phyloP scores from a whole-genome alignment of 148 eudicot species.

The Fallopia convolvulus region DNA sequence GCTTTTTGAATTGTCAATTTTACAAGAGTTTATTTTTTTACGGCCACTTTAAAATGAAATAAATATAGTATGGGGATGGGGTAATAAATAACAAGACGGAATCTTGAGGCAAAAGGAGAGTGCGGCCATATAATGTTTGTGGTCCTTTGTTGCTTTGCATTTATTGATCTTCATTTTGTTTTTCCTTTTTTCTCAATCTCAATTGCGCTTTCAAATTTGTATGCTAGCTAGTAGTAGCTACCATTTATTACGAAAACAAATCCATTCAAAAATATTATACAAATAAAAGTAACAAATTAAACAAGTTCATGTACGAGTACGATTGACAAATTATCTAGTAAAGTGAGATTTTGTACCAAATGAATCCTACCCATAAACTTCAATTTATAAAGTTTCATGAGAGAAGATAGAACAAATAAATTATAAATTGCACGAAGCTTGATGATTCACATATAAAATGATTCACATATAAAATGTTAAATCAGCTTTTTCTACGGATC shows the following conservation, averaged over 20 bases:
- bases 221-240: not conserved
- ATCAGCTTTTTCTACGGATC: not conserved
- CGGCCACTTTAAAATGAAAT: not conserved
- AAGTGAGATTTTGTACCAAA: not conserved
- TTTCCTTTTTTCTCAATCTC: not conserved
- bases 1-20: not conserved
- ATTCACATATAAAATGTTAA: slow-evolving; percentile 2
- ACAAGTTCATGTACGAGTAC: not conserved
- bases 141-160: not conserved
- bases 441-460: not conserved
- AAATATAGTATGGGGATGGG: not conserved
- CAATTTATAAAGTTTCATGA: not conserved
- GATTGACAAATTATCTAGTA: not conserved
- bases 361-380: not conserved
- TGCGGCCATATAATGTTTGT: not conserved
- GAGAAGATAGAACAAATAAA: too few relatives aligned
- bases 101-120: not conserved
- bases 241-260: not conserved
- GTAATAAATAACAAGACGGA: not conserved
- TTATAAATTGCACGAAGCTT: not conserved
- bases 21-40: not conserved
- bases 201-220: not conserved
- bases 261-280: not conserved
- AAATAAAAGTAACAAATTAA: not conserved
- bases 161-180: not conserved